Evolutionary conservation across 805 yeast species (phyloP).

Genomic region (Lipomyces chichibuensis): DNA sequence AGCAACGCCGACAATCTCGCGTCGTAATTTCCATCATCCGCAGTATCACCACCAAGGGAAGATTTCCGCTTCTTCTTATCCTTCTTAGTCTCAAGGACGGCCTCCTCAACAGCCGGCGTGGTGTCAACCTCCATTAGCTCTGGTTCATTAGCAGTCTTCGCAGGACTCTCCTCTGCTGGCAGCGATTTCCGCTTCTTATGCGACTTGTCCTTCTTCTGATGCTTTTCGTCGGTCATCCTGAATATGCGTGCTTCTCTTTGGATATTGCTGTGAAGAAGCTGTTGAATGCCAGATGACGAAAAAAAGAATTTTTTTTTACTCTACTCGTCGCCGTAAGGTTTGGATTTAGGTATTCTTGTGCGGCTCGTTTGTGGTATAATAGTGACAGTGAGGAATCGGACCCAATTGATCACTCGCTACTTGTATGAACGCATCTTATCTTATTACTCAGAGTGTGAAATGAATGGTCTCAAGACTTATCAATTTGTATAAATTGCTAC

Average conservation of each 20-base stretch:
- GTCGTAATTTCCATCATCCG: constrained; percentile 75
- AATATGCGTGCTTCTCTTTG: neutral
- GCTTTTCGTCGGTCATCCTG: constrained; percentile 27
- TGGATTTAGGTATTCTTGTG: too few species aligned
- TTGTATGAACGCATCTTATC: too few species aligned
- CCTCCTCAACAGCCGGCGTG: constrained; percentile 20
- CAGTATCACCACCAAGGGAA: constrained; percentile 29
- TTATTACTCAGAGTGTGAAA: too few species aligned
- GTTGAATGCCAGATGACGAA: neutral
- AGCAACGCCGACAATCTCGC: constrained; percentile 85
- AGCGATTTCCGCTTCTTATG: constrained; percentile 33
- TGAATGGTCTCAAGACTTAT: too few species aligned
- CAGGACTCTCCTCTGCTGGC: constrained; percentile 18
- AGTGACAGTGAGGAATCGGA: too few species aligned
- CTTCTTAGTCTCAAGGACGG: constrained; percentile 14
- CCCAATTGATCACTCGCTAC: too few species aligned
- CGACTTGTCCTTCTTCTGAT: constrained; percentile 33
- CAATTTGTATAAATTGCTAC: too few species aligned
- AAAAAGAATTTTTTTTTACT: neutral
- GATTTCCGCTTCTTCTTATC: constrained; percentile 30
- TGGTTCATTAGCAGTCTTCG: neutral
- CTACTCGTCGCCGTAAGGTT: too few species aligned
- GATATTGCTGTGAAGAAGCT: neutral
- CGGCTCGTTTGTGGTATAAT: too few species aligned
- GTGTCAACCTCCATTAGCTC: constrained; percentile 3